Evolutionary conservation across 768 basidiomycete species (phyloP), one percentile per base, ranked within the genome.

Genomic region (Suillus weaverae): DNA sequence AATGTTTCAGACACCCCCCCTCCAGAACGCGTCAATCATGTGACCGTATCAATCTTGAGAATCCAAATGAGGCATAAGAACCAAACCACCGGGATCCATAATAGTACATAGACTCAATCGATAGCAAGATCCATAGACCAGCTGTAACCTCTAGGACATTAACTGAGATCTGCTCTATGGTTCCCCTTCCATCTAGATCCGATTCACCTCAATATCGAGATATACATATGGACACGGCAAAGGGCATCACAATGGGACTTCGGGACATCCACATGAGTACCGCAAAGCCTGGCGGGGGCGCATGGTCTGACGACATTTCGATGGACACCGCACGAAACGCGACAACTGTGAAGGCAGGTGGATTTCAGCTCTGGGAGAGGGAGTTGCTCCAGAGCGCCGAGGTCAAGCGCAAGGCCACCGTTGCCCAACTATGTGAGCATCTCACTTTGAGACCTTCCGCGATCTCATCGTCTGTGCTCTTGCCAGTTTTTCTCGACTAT

Each of bases 371-470:
- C 22, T 95, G 95, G 94, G 95, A 99, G 78, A 85, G 84, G 67
- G 90, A 94, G 69, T 81, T 97, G 41, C 73, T 97, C 53, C 89
- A 92, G 44, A 95, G 87, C 65, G 76, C 89, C 16, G 97, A 99
- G 76, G 90, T 98, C 61, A 94, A 87, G 76, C 86, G 97, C 62
- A 99, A 99, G 76, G 92, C 97, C 2, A 98, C 96, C 2, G 94
- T 99, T 11, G 95, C 96, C 22, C 97, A 99, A 73, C 86, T 99
- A 54, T 99, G 95, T 96, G 74, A 72, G 89, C 82, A 38, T 39
- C 48, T 6, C 46, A n/a, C 44, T 30, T 46, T 64, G 32, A 63
- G 30, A 57, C 16, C 56, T 57, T 26, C 53, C 20, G 10, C 41
- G 30, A 59, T 59, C 56, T 59, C 68, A 68, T 67, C 38, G 38